Evolutionary conservation across 1,284 basidiomycete species (phyloP).

Genomic region (Pascua guehoae): DNA sequence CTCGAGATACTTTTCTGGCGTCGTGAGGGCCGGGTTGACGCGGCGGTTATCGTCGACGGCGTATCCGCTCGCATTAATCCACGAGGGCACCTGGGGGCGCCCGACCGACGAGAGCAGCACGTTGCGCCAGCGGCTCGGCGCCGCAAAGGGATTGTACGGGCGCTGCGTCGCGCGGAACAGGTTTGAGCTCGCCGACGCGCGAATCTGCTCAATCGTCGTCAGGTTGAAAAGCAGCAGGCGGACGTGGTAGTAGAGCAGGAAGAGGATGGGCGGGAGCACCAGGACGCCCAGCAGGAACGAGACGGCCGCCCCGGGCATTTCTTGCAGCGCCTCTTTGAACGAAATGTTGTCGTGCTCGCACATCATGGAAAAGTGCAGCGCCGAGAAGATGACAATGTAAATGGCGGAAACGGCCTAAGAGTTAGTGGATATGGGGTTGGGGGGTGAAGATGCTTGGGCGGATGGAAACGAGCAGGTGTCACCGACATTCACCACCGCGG

Average conservation of each 20-base stretch:
- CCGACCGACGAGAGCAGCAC: constrained; percentile 41
- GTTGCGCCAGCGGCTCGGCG: constrained; percentile 33
- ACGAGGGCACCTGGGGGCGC: constrained; percentile 45
- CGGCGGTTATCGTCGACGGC: constrained; percentile 29
- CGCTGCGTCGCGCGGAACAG: constrained; percentile 28
- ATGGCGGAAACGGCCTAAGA: constrained; percentile 60
- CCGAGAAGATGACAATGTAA: constrained; percentile 74
- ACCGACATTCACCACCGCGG: too few species aligned
- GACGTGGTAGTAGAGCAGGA: constrained; percentile 76
- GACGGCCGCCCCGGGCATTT: constrained; percentile 70
- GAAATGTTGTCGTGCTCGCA: constrained; percentile 56
- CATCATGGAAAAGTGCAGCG: constrained; percentile 70
- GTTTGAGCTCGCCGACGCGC: constrained; percentile 38
- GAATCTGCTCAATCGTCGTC: constrained; percentile 78
- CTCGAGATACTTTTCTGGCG: constrained; percentile 24
- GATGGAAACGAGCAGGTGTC: too few species aligned
- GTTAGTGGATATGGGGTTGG: too few species aligned
- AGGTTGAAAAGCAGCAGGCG: constrained; percentile 75
- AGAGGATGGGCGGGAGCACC: constrained; percentile 74
- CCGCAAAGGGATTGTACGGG: constrained; percentile 46
- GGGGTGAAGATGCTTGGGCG: too few species aligned
- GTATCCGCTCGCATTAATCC: constrained; percentile 43
- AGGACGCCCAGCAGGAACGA: constrained; percentile 66
- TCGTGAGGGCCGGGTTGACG: constrained; percentile 43
- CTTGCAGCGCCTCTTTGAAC: constrained; percentile 60